Base-by-base conservation (phyloP, 192 early-diverging fungal species). In the Backusella macrospora region DNA sequence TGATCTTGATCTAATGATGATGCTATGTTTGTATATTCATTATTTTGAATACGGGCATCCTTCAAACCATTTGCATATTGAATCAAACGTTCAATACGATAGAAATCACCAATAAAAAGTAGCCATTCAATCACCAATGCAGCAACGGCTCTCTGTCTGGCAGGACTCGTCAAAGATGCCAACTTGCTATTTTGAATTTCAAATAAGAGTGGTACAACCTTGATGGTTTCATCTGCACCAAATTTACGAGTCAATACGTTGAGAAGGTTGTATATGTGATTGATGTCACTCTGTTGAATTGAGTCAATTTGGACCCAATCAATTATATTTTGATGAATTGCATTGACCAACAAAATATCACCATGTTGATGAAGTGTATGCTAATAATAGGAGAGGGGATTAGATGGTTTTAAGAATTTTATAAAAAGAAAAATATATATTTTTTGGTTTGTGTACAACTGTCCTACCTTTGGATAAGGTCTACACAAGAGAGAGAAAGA, bases 171-270 rank as follows among this genome's bases (percentile, higher is more conserved):
- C 10, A 71, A 43, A 10, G 45, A 46, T 8, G 66, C 43, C n/a
- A 66, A 18, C 12, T 67, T 52, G 9, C 49, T 43, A 45, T 37
- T 23, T 15, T 80, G 78, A 13, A 80, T 26, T 29, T 72, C 49
- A 48, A 80, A 80, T 5, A 80, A 47, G 16, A 80, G 46, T 0
- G 78, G 74, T 1, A 80, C 40, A 5, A 59, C 55, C 38, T 70
- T 65, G 44, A 80, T 74, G 16, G 73, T 73, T 18, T 66, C 74
- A 65, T 75, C 65, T 10, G 65, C 37, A 12, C 67, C 67, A 64
- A 75, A 80, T 39, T 65, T 65, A 34, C 40, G 64, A 14, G 71
- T 59, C 10, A 76, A 46, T 4, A 55, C 65, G n/a, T 23, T 40
- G 16, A 80, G 23, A 2, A 80, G 42, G 8, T 73, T 62, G 18